Evolutionary conservation across 805 yeast species (phyloP).

Genomic region (Saturnispora bothae): DNA sequence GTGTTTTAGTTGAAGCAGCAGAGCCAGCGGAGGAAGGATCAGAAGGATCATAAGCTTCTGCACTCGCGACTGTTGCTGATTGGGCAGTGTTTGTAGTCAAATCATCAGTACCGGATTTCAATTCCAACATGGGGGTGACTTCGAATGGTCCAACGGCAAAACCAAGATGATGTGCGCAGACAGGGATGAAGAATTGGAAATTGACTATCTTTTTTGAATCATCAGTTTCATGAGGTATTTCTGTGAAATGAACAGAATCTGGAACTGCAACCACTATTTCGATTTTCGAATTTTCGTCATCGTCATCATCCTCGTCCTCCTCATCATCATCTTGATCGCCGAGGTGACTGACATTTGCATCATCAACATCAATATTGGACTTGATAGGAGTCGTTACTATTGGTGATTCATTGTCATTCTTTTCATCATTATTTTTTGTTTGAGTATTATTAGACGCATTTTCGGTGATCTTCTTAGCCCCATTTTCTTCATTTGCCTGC

Average conservation of each 20-base stretch:
- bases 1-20: conserved; percentile 29
- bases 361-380: conserved; percentile 18
- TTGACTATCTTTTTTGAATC: conserved; percentile 62
- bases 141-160: conserved; percentile 91
- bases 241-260: conserved; percentile 55
- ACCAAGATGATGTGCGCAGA: conserved; percentile 89
- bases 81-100: conserved; percentile 13
- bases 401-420: conserved; percentile 13
- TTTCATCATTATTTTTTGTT: conserved; percentile 26
- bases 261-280: conserved; percentile 63
- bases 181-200: conserved; percentile 74
- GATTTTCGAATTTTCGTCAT: conserved; percentile 31
- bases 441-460: conserved; percentile 22
- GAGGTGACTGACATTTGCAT: conserved; percentile 23
- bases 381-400: not conserved
- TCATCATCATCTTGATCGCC: conserved; percentile 35
- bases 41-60: conserved; percentile 17
- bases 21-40: conserved; percentile 10
- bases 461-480: not conserved
- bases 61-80: conserved; percentile 21
- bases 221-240: conserved; percentile 67
- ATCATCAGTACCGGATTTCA: conserved; percentile 25
- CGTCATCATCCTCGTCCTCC: conserved; percentile 32
- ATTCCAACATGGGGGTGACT: conserved; percentile 42
- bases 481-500: conserved; percentile 23